phyloP scores from a whole-genome alignment of 176 grass and related monocot genomes.

The Lolium perenne region DNA sequence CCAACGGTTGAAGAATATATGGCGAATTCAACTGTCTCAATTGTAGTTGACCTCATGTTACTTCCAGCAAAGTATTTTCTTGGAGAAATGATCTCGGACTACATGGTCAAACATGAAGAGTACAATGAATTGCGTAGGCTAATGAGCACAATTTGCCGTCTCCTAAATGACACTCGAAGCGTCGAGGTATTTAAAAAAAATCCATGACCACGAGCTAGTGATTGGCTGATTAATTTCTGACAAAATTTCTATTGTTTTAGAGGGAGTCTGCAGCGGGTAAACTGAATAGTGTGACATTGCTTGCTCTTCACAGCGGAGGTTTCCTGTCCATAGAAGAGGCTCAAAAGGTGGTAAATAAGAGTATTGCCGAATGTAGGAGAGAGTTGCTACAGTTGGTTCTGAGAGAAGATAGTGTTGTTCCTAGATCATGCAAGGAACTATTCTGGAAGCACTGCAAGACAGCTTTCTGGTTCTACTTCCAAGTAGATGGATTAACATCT shows the following conservation, averaged over 20 bases:
- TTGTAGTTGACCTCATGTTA: no score
- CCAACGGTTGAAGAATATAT: constrained; percentile 66
- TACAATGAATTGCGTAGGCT: constrained; percentile 58
- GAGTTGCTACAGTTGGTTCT: constrained; percentile 66
- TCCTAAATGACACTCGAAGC: constrained; percentile 64
- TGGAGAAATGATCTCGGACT: constrained; percentile 49
- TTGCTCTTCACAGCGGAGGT: constrained; percentile 41
- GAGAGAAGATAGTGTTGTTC: constrained; percentile 18
- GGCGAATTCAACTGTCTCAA: neutral
- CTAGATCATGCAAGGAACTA: constrained; percentile 67
- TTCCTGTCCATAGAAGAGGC: constrained; percentile 52
- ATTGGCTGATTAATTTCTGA: neutral
- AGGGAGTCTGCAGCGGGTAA: constrained; percentile 65
- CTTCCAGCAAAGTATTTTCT: no score
- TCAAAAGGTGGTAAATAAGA: constrained; percentile 24
- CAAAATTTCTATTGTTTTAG: constrained; percentile 20
- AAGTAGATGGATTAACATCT: constrained; percentile 66
- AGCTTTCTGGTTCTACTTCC: constrained; percentile 65
- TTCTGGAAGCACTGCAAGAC: constrained; percentile 82
- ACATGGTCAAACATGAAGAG: constrained; percentile 44
- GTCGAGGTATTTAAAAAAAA: constrained; percentile 50
- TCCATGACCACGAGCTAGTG: neutral
- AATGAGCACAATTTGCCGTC: constrained; percentile 58
- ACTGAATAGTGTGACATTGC: constrained; percentile 55
- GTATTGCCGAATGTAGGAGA: constrained; percentile 35